Evolutionary conservation across 495 filamentous ascomycete species (phyloP).

Genomic region (Penicillium alfredii): DNA sequence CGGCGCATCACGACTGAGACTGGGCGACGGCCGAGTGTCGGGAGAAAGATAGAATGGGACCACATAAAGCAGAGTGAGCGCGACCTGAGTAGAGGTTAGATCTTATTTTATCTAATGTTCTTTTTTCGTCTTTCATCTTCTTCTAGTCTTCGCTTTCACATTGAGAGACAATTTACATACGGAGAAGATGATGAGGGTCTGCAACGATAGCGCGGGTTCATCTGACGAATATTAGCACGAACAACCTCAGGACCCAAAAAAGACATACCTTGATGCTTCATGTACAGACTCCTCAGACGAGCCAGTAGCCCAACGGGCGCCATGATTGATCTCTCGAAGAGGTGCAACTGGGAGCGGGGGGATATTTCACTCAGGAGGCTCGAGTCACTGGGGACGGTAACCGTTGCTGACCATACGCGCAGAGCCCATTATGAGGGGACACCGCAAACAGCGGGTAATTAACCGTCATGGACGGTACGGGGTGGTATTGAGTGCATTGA

Average conservation of each 20-base stretch:
- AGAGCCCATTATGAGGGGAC: too few relatives aligned
- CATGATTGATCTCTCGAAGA: conserved; percentile 16
- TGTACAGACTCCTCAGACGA: conserved; percentile 35
- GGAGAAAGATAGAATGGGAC: conserved; percentile 81
- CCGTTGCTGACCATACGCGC: conserved; percentile 7
- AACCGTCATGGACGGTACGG: too few relatives aligned
- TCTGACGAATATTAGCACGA: too few relatives aligned
- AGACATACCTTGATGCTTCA: conserved; percentile 31
- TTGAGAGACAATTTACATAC: too few relatives aligned
- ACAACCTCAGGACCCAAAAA: too few relatives aligned
- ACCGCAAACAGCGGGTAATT: too few relatives aligned
- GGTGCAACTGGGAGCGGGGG: conserved; percentile 1
- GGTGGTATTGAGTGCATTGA: too few relatives aligned
- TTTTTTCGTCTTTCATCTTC: not conserved
- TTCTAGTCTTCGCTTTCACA: not conserved
- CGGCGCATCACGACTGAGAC: conserved; percentile 79
- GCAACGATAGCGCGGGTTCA: conserved; percentile 45
- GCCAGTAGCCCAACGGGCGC: conserved; percentile 33
- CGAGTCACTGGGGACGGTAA: too few relatives aligned
- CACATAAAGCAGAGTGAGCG: conserved; percentile 82
- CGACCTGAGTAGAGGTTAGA: conserved; percentile 40
- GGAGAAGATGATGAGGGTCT: conserved; percentile 45
- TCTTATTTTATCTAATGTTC: not conserved
- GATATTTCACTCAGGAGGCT: too few relatives aligned
- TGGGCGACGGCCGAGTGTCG: conserved; percentile 72